Base-by-base conservation (phyloP, 495 filamentous ascomycete genomes). In the Neurospora tetrasperma region DNA sequence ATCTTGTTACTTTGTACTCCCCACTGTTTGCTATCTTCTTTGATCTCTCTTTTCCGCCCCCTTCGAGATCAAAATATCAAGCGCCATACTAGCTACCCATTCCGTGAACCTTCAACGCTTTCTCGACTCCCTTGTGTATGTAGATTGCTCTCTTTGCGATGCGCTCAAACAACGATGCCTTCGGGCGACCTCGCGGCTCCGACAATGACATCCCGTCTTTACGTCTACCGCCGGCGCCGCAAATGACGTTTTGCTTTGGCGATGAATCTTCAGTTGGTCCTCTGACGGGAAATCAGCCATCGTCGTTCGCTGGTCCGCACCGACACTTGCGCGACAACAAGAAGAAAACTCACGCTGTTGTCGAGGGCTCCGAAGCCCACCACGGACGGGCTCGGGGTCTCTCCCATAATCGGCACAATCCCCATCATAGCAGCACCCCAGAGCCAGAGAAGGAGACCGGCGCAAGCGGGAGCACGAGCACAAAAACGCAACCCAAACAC, bases 201-300 rank as follows among this genome's bases (percentile, higher is more conserved):
- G 76, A 76, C 70, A 75, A 76, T 68, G 79, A 82, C 27, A 71
- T 72, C 9, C 75, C 77, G 12, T 73, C 77, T 69, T 79, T 81
- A 59, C 68, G 72, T 74, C 72, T 79, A 40, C 76, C 76, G 2
- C 16, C 74, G 41, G 74, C 75, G 10, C 79, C 85, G 44, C 85
- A 86, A 31, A 89, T 89, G 85, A 87, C 85, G 38, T 89, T 86
- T 72, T 84, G 87, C 73, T 77, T 89, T 48, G 84, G 84, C 72
- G 85, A 88, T 73, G 88, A 89, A 75, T 83, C 85, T 40, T 78
- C 82, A 35, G 79, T 88, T 69, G 83, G 84, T 73, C 80, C 85
- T n/a, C 80, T 83, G 31, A 74, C 75, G 39, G 54, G 54, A 35
- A 66, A 38, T 38, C 80, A 74, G 73, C 80, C 76, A 14, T 76